Evolutionary conservation across 176 grass and related monocot species (phyloP).

Genomic region (sorghum (Sorghum bicolor)): DNA sequence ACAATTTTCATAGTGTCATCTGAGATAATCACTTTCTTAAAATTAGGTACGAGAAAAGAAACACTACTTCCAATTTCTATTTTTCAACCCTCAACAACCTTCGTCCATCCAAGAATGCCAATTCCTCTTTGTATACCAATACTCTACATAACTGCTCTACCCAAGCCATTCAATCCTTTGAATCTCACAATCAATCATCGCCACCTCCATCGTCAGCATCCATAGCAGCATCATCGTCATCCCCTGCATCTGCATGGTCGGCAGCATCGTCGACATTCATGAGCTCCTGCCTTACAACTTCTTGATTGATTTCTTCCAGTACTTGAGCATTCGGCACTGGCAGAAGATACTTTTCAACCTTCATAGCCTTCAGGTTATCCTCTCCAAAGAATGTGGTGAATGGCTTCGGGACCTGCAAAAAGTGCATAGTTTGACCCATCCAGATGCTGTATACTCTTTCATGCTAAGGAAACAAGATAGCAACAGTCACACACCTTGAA

Average conservation of each 20-base stretch:
- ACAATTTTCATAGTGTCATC: neutral
- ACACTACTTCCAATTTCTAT: neutral
- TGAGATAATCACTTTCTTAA: neutral
- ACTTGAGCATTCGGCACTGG: conserved; percentile 8
- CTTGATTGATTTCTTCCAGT: conserved; percentile 41
- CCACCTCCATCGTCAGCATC: conserved; percentile 56
- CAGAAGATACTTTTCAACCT: conserved; percentile 18
- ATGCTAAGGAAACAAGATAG: neutral
- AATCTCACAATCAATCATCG: conserved; percentile 34
- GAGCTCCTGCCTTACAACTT: conserved; percentile 32
- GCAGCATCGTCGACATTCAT: conserved; percentile 31
- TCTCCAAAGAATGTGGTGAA: conserved; percentile 63
- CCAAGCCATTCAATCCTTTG: neutral
- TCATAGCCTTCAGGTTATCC: conserved; percentile 57
- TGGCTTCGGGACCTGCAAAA: conserved; percentile 71
- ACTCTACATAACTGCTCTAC: neutral
- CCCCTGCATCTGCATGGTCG: conserved; percentile 47
- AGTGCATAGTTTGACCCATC: neutral
- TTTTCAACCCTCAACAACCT: neutral
- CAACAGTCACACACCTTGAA: conserved; percentile 45
- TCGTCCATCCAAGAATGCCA: neutral
- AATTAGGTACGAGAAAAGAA: neutral
- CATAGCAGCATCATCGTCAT: conserved; percentile 37
- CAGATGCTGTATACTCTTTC: conserved; percentile 8
- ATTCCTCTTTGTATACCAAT: neutral